Base-by-base conservation (phyloP, 2,329 filamentous ascomycete species). In the Calonectria montana region DNA sequence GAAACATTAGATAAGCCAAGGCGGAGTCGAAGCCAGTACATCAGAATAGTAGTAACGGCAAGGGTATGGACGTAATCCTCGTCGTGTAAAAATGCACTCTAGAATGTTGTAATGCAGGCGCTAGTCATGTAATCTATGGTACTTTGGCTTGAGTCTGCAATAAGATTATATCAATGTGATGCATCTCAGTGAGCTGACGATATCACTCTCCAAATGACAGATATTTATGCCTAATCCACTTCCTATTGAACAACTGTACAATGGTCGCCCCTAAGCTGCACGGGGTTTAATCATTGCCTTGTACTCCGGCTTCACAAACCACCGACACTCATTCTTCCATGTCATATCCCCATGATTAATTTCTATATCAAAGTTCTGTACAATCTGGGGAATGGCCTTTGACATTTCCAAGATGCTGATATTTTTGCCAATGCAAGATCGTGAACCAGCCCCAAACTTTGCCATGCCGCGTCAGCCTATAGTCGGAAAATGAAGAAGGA, bases 11-110 rank as follows among this genome's bases (percentile, higher is more conserved):
- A 65, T 18, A 71, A 37, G 3, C 69, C 59, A 1, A 71, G 47
- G 3, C 25, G 37, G 2, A 71, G 65, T 4, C 69, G 35, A 2
- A 71, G 59, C 4, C 65, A 65, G 57, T 71, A 65, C 69, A 71
- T 71, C 29, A 71, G 31, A 12, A 69, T 21, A 10, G 57, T 65
- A 2, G 47, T 68, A 21, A 71, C 69, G 2, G 69, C 47, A 59
- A 71, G 53, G 57, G 55, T 50, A 13, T 71, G 69, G 3, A 69
- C 6, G n/a, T 53, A 71, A 35, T 69, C 69, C 37, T 71, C 69
- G 29, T 71, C 69, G 5, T 69, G 43, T 4, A 57, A 59, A n/a
- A 71, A 71, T 21, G 64, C 59, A 16, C 65, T 59, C 1, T 47
- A 45, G n/a, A n/a, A n/a, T n/a, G n/a, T n/a, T n/a, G n/a, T n/a